Evolutionary conservation across 345 rosid species (phyloP), one percentile per base, ranked within the genome.

Genomic region (Sisymbrium irio): DNA sequence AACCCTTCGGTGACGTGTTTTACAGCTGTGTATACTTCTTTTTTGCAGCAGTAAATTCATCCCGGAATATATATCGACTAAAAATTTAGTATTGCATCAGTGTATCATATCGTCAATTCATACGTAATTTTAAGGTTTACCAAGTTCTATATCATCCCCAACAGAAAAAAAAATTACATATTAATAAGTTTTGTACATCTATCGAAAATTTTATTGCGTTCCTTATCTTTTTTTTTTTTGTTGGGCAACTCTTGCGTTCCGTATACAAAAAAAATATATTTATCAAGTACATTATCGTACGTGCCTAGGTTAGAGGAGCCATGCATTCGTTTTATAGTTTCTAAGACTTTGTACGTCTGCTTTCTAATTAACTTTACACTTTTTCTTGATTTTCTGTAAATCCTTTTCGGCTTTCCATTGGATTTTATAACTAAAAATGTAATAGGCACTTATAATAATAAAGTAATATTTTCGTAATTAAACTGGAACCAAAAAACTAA

Each of bases 281-380:
- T 22, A 22, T 22, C 2, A 22, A 22, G 15, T 73, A 42, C 19
- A 44, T 35, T 53, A 22, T 72, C 55, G 69, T 22, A 73, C 71
- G 39, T 64, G 56, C 76, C 53, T 64, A 42, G 56, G 46, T 64
- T 42, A 15, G 30, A 53, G 64, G 65, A 67, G 68, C 68, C 78
- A 67, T 74, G 78, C 62, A 67, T 37, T 62, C 33, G 15, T 61
- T 61, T 50, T 44, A 42, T 25, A 36, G 40, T 76, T 64, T 69
- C 40, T 30, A 66, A 2, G 67, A 66, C 72, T 57, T 59, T 64
- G 64, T 18, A 44, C 17, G 25, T 76, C 8, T 62, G 51, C 66
- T 76, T 77, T 57, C 54, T 32, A 55, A 55, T 76, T 76, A 55
- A 55, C 80, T 76, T 69, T 76, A 36, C 50, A 76, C 60, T 45